phyloP scores from a whole-genome alignment of 352 stramenopile species.

The Pythium volutum region DNA sequence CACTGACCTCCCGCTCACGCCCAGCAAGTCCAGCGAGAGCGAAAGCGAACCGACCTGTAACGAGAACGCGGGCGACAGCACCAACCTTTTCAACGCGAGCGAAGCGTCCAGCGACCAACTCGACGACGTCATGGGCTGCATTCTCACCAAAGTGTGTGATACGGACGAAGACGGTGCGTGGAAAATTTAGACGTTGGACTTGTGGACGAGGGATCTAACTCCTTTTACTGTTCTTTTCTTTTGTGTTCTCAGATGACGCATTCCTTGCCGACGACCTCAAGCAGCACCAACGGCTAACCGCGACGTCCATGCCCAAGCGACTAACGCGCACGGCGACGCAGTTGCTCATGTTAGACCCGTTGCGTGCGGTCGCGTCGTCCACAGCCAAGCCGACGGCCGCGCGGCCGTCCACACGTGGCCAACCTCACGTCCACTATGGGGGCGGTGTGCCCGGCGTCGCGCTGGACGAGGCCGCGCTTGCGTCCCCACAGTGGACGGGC shows the following conservation, averaged over 20 bases:
- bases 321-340: constrained; percentile 21
- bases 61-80: constrained; percentile 17
- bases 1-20: not conserved
- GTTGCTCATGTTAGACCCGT: constrained; percentile 18
- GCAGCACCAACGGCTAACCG: constrained; percentile 15
- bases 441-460: constrained; percentile 68
- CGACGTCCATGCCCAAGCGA: constrained; percentile 13
- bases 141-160: constrained; percentile 47
- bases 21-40: no score
- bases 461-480: constrained; percentile 50
- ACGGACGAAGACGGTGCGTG: constrained; percentile 29
- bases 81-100: not conserved
- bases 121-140: constrained; percentile 42
- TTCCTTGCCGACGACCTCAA: constrained; percentile 22
- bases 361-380: constrained; percentile 2
- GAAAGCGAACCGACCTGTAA: not conserved
- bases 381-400: not conserved
- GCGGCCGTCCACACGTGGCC: constrained; percentile 7
- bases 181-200: not conserved
- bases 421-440: constrained; percentile 36
- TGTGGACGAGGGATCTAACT: not conserved
- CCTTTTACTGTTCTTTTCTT: not conserved
- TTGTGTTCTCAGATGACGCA: constrained; percentile 6
- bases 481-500: constrained; percentile 65
- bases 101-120: not conserved